Base-by-base conservation (phyloP, 768 basidiomycete genomes). In the Gloeophyllum trabeum region DNA sequence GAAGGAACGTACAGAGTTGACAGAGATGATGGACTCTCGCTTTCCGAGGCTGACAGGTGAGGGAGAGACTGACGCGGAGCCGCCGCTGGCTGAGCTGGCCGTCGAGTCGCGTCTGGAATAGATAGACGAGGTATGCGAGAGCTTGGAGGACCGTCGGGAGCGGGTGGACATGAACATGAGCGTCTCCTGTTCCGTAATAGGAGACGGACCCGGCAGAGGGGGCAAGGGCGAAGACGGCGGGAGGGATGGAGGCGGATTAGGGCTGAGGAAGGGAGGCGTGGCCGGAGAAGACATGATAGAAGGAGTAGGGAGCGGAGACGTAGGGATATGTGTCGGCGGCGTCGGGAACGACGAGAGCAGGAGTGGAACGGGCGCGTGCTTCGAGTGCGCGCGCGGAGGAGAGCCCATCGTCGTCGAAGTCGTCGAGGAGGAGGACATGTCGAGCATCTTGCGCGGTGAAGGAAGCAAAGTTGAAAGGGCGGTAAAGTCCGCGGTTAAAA, bases 171-270 rank as follows among this genome's bases (percentile, higher is more conserved):
- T 65, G 30, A 70, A 63, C 16, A 64, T 61, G 26, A 67, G 60
- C 23, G 65, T 70, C 45, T 71, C 75, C 26, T 67, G 56, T 44
- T 67, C 63, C 2, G 76, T 66, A 20, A 77, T 64, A 16, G 74
- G 65, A 2, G 76, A 76, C 0, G 75, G 75, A 2, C 75, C 79
- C 0, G 82, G 82, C 1, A 83, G 49, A 3, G 82, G 79, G 0
- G 82, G 81, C 3, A 83, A 68, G 0, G 81, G 80, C 0, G 63
- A 50, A 0, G 65, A 58, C 0, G 81, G 81, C 0, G 80, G 81
- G 1, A 60, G 63, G 0, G 74, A 75, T 0, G 71, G 76, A 0
- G 79, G 79, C 0, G 78, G 79, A 42, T 77, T 75, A n/a, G 38
- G 20, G 18, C 32, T 18, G 1, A 48, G 49, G 21, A 54, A 13